A percentile compares a stretch with the other conserved stretches of the same genome.
Conservation (phyloP, 129 eudicot species). For the Cynara cardunculus region DNA sequence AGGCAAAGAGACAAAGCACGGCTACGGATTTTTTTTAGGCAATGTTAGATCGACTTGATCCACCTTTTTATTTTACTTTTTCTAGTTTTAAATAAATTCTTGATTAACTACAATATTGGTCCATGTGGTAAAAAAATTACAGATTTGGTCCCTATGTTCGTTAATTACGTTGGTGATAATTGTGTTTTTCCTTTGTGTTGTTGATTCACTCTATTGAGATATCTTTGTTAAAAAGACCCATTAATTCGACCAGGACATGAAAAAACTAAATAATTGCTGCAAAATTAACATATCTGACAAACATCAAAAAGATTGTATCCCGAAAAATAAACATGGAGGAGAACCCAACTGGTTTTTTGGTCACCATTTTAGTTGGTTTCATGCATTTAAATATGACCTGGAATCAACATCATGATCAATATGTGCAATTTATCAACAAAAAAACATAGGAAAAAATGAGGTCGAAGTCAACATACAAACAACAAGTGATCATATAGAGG, state of each 20-base stretch:
- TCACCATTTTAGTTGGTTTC: slow-evolving; percentile 80
- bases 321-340: slow-evolving; percentile 76
- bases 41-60: slow-evolving; percentile 1
- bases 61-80: not conserved
- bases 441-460: not conserved
- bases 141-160: slow-evolving; percentile 2
- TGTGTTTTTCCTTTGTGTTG: not conserved
- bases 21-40: slow-evolving; percentile 19
- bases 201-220: not conserved
- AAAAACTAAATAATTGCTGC: not conserved
- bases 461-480: slow-evolving; percentile 72
- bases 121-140: not conserved
- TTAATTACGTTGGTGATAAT: not conserved
- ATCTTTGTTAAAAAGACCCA: too few relatives aligned
- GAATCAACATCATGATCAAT: not conserved
- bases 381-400: slow-evolving; percentile 90
- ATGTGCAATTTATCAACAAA: not conserved
- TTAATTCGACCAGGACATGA: too few relatives aligned
- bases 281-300: slow-evolving; percentile 62
- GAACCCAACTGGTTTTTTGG: slow-evolving; percentile 54
- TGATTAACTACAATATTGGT: slow-evolving; percentile 16
- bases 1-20: slow-evolving; percentile 17
- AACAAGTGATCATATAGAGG: slow-evolving; percentile 84
- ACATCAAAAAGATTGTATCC: slow-evolving; percentile 87
- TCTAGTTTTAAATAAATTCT: not conserved